These are phyloP conservation scores for Leccinum fallax DNA, from an alignment of 1,284 basidiomycete species.

Conservation along the genomic window DNA sequence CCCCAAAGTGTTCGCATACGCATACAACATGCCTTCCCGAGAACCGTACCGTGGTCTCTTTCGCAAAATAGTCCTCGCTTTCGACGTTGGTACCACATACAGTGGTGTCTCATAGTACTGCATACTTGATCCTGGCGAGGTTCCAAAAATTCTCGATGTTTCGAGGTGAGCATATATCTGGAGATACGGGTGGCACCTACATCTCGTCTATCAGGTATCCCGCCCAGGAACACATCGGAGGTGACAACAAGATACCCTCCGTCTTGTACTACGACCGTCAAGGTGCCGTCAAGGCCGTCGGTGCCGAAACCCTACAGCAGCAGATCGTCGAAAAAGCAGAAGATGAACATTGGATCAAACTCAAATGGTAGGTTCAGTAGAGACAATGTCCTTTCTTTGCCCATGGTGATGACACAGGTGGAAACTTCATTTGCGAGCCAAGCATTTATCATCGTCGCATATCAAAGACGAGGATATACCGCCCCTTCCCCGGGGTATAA, in stretches of 20 bases:
- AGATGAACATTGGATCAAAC: slow-evolving; percentile 46
- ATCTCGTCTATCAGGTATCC: slow-evolving; percentile 38
- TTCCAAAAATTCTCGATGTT: slow-evolving; percentile 48
- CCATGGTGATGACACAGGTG: slow-evolving; percentile 44
- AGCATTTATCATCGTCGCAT: slow-evolving; percentile 28
- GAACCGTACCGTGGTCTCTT: slow-evolving; percentile 34
- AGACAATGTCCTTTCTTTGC: background rate
- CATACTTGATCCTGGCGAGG: slow-evolving; percentile 46
- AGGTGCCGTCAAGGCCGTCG: slow-evolving; percentile 47
- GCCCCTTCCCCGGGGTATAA: slow-evolving; percentile 48
- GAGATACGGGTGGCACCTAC: background rate
- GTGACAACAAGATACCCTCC: slow-evolving; percentile 56
- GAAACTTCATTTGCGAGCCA: slow-evolving; percentile 54
- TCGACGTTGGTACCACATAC: slow-evolving; percentile 55
- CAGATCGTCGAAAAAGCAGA: slow-evolving; percentile 43
- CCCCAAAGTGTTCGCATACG: no score
- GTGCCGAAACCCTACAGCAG: slow-evolving; percentile 49
- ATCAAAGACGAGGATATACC: slow-evolving; percentile 38
- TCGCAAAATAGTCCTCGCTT: slow-evolving; percentile 48
- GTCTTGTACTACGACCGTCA: slow-evolving; percentile 52
- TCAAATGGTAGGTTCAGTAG: slow-evolving; percentile 46
- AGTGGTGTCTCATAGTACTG: slow-evolving; percentile 48
- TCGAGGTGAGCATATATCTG: slow-evolving; percentile 33
- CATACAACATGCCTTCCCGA: slow-evolving; percentile 26
- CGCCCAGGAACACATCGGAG: slow-evolving; percentile 41